phyloP scores from a whole-genome alignment of 1,284 basidiomycete species.

The Tilletia walkeri region DNA sequence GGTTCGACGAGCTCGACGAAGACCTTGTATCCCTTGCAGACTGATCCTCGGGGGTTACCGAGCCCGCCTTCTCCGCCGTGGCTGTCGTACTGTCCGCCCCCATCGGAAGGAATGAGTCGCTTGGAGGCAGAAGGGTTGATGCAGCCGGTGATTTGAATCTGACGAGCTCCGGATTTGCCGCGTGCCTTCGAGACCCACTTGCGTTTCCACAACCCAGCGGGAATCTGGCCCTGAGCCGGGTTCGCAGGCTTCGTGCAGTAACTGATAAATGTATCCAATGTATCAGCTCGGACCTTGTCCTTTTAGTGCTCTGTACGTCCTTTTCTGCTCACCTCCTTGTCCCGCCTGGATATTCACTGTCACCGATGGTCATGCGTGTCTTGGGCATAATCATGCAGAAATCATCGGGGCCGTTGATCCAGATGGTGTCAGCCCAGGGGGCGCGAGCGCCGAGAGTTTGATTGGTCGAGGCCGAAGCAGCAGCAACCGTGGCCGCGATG shows the following conservation, averaged over 20 bases:
- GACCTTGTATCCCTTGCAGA: constrained; percentile 41
- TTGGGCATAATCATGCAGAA: constrained; percentile 29
- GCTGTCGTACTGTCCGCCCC: constrained; percentile 52
- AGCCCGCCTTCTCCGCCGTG: constrained; percentile 47
- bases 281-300: not conserved
- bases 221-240: constrained; percentile 2
- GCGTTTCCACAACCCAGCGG: not conserved
- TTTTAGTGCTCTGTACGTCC: not conserved
- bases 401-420: constrained; percentile 25
- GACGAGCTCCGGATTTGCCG: constrained; percentile 11
- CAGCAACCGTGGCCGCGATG: not conserved
- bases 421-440: constrained; percentile 22
- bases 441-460: constrained; percentile 18
- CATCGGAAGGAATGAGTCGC: constrained; percentile 31
- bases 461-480: not conserved
- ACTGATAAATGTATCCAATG: not conserved
- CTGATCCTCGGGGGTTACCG: constrained; percentile 44
- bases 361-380: constrained; percentile 22
- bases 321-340: constrained; percentile 24
- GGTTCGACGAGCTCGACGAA: constrained; percentile 54
- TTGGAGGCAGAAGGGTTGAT: constrained; percentile 25
- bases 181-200: not conserved
- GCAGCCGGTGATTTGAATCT: constrained; percentile 34
- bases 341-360: constrained; percentile 25
- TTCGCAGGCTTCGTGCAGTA: constrained; percentile 10